Conservation (phyloP, 768 basidiomycete species). For the Pleurotus ostreatus region DNA sequence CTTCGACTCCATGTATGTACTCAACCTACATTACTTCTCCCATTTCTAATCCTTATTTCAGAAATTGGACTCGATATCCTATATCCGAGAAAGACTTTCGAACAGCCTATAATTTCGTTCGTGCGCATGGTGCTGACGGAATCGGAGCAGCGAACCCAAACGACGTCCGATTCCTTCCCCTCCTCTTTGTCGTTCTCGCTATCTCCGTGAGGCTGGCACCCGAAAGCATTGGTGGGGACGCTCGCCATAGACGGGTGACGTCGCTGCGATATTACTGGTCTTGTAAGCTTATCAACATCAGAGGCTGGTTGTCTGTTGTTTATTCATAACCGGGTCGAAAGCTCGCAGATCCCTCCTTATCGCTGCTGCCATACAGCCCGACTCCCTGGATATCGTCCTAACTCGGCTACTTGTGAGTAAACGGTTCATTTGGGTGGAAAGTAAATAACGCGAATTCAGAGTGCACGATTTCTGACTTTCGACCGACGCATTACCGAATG, state of each 20-base stretch:
- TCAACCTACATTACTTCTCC: constrained; percentile 10
- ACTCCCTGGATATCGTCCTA: constrained; percentile 88
- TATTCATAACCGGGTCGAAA: constrained; percentile 25
- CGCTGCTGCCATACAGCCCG: constrained; percentile 90
- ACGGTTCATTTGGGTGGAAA: constrained; percentile 29
- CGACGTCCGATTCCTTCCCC: constrained; percentile 81
- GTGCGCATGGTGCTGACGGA: constrained; percentile 56
- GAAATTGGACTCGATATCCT: constrained; percentile 94
- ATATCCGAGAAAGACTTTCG: constrained; percentile 84
- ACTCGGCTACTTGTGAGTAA: constrained; percentile 80
- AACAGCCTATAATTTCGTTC: constrained; percentile 60
- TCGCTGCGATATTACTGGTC: constrained; percentile 94
- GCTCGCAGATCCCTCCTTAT: constrained; percentile 86
- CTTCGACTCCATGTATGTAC: constrained; percentile 63
- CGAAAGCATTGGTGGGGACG: constrained; percentile 78
- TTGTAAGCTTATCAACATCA: constrained; percentile 51
- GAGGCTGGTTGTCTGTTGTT: not conserved
- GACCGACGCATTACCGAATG: constrained; percentile 90
- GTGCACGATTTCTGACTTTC: constrained; percentile 58
- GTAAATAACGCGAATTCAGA: constrained; percentile 32
- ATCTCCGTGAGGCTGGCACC: constrained; percentile 84
- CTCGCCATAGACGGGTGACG: constrained; percentile 68
- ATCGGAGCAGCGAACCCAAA: constrained; percentile 61
- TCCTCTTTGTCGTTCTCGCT: constrained; percentile 91
- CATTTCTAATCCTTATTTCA: constrained; percentile 21